Base-by-base conservation (phyloP, 2,329 filamentous ascomycete genomes). In the Pseudogymnoascus sp. region DNA sequence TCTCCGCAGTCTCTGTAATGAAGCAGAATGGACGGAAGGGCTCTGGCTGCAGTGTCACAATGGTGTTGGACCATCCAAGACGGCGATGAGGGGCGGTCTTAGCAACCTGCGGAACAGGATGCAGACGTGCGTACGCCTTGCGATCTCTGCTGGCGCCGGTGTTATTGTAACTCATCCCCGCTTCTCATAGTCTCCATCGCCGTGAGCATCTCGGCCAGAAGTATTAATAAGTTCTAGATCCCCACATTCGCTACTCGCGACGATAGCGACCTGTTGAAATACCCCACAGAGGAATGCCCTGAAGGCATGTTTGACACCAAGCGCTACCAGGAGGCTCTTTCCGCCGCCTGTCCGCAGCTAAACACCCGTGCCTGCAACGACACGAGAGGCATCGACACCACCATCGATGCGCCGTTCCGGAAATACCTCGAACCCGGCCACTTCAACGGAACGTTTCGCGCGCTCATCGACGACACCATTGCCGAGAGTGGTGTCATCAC, bases 11-110 rank as follows among this genome's bases (percentile, higher is more conserved):
- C 62, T 70, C 3, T 70, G 66, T 61, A 35, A 60, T n/a, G 14
- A 59, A 3, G 66, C 64, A 2, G 21, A 64, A 10, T 70, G 68
- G 64, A 68, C 64, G 3, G 62, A 64, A 4, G 67, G 67, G 1
- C 61, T 70, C n/a, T 70, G 66, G 64, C 62, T 70, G 21, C 68
- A 70, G 33, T 70, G 69, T 5, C 67, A 70, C 33, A 67, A 62
- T 29, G 29, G 35, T 13, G 63, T 56, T 33, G 65, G 65, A 2
- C 37, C 37, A 16, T 62, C 65, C n/a, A 31, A 64, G 10, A 67
- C 42, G 14, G 65, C 68, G 10, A 59, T 67, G 19, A 62, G 60
- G 16, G 68, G 69, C 8, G 69, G 69, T 6, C 59, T 68, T 1
- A 70, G 68, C 61, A 70, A 70, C 53, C 66, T 65, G 6, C 62